A percentile compares a stretch with the other conserved stretches of the same genome.
These are phyloP conservation scores for Pichia pseudocactophila DNA, from an alignment of 805 yeast genomes.

Conservation along the genomic window DNA sequence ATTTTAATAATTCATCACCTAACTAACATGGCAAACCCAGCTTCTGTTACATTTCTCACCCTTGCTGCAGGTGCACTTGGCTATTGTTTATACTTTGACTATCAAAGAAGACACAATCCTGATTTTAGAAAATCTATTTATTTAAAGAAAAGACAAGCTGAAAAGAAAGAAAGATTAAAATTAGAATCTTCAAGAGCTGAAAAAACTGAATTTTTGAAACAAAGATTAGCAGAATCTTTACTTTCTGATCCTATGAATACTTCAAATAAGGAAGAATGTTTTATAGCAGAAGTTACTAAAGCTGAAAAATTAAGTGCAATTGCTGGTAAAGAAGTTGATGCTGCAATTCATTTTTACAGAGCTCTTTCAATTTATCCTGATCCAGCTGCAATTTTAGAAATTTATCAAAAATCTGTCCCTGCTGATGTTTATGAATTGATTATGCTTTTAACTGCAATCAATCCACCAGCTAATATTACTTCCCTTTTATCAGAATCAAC, in stretches of 20 bases:
- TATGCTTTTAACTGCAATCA: constrained; percentile 80
- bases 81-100: constrained; percentile 86
- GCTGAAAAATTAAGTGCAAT: constrained; percentile 74
- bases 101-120: constrained; percentile 73
- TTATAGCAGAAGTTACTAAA: constrained; percentile 71
- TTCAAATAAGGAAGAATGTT: constrained; percentile 62
- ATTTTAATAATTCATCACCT: too few species aligned
- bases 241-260: constrained; percentile 59
- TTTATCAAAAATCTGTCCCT: constrained; percentile 84
- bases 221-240: constrained; percentile 55
- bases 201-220: constrained; percentile 51
- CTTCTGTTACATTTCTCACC: constrained; percentile 17
- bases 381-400: constrained; percentile 83
- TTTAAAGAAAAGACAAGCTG: constrained; percentile 53
- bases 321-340: constrained; percentile 63
- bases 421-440: constrained; percentile 74
- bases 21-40: constrained; percentile 13
- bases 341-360: constrained; percentile 88
- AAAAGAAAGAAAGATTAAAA: constrained; percentile 43
- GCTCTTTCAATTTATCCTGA: constrained; percentile 90
- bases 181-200: constrained; percentile 52
- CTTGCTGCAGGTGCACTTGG: constrained; percentile 47
- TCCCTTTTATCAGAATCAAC: constrained; percentile 45
- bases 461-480: constrained; percentile 78
- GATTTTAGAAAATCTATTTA: constrained; percentile 74